Conservation (phyloP, 306 rosid genomes). For the Hylodesmum podocarpum region DNA sequence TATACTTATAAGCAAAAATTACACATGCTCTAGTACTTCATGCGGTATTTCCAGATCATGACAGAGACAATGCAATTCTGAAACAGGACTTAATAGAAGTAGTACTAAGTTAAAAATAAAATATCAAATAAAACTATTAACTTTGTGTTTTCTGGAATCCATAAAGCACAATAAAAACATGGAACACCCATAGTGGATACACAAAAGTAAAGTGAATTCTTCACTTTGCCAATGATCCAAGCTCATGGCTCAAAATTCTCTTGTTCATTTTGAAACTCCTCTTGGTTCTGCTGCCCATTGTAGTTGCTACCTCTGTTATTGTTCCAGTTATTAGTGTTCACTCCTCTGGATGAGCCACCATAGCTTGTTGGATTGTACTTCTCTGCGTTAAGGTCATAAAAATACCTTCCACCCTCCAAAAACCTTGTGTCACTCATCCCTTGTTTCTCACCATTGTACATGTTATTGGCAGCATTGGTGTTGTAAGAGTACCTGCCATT, state of each 20-base stretch:
- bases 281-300: conserved; percentile 59
- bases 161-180: conserved; percentile 41
- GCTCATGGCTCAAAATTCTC: conserved; percentile 61
- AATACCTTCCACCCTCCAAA: conserved; percentile 70
- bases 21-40: conserved; percentile 26
- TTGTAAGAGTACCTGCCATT: conserved; percentile 19
- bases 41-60: conserved; percentile 16
- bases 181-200: conserved; percentile 15
- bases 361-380: conserved; percentile 47
- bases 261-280: conserved; percentile 47
- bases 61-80: conserved; percentile 20
- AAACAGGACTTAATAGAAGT: conserved; percentile 18
- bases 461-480: conserved; percentile 27
- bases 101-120: conserved; percentile 3
- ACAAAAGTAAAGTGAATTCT: conserved; percentile 35
- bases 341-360: conserved; percentile 37
- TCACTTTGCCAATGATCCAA: conserved; percentile 34
- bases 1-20: conserved; percentile 30
- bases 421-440: conserved; percentile 97
- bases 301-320: conserved; percentile 50
- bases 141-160: conserved; percentile 29
- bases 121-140: background rate
- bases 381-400: conserved; percentile 38
- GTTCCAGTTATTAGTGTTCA: conserved; percentile 38
- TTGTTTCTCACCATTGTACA: conserved; percentile 47